These are phyloP conservation scores for Rhizophora mangle DNA, from an alignment of 345 rosid genomes.

Conservation along the genomic window DNA sequence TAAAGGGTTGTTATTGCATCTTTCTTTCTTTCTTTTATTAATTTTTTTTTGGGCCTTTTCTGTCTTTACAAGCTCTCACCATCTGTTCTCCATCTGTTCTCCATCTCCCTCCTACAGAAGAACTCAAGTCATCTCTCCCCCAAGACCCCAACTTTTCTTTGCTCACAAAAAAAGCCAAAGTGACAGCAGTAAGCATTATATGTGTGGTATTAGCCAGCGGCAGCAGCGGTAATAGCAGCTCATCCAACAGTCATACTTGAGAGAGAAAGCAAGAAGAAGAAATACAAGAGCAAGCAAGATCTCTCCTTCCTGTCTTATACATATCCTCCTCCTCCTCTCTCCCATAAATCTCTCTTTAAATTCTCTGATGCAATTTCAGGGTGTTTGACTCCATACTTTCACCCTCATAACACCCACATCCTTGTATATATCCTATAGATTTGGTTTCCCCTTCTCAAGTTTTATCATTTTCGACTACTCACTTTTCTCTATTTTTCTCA, in stretches of 20 bases:
- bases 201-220: not conserved
- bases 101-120: not conserved
- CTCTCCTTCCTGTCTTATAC: conserved; percentile 23
- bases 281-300: conserved; percentile 22
- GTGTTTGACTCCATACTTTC: conserved; percentile 29
- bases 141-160: conserved; percentile 11
- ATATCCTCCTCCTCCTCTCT: conserved; percentile 7
- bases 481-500: not conserved
- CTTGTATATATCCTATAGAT: conserved; percentile 27
- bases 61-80: not conserved
- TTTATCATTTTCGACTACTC: not conserved
- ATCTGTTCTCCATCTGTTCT: not conserved
- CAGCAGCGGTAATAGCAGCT: not conserved
- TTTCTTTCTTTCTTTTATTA: not conserved
- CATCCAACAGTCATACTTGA: conserved; percentile 4
- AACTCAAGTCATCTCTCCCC: conserved; percentile 27
- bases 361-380: conserved; percentile 34
- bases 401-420: conserved; percentile 40
- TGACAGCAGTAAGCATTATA: conserved; percentile 24
- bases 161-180: conserved; percentile 34
- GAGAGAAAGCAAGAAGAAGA: not conserved
- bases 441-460: not conserved
- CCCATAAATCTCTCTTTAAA: not conserved
- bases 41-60: not conserved
- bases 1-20: conserved; percentile 13